These are phyloP conservation scores for Penicillium simplicissimum DNA, from an alignment of 495 filamentous ascomycete genomes.

Conservation along the genomic window DNA sequence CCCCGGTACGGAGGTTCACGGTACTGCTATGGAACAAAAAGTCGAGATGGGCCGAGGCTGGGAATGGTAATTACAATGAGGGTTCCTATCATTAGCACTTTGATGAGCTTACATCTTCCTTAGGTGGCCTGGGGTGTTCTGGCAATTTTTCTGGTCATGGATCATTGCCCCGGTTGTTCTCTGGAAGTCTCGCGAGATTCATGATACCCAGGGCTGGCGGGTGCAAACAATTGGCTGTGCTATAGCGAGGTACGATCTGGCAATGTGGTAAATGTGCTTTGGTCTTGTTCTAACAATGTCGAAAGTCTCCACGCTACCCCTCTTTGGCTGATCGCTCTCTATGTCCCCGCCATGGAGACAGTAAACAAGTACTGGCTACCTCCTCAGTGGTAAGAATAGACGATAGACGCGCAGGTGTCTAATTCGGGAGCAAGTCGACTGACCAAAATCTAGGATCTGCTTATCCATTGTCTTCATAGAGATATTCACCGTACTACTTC, in stretches of 20 bases:
- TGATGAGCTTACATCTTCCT: slow-evolving; percentile 14
- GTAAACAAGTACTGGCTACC: slow-evolving; percentile 57
- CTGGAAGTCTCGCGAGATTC: slow-evolving; percentile 51
- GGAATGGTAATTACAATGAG: slow-evolving; percentile 58
- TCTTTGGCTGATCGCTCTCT: slow-evolving; percentile 63
- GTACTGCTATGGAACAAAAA: slow-evolving; percentile 39
- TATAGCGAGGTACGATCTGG: slow-evolving; percentile 40
- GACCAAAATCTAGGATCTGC: slow-evolving; percentile 43
- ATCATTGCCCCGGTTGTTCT: slow-evolving; percentile 52
- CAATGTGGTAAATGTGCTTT: not conserved
- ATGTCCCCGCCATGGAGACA: slow-evolving; percentile 53
- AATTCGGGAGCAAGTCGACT: not conserved
- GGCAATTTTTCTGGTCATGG: slow-evolving; percentile 66
- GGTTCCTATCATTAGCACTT: too few species aligned
- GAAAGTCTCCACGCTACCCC: slow-evolving; percentile 58
- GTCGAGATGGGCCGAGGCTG: slow-evolving; percentile 52
- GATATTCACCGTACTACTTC: slow-evolving; percentile 54
- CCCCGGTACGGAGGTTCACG: slow-evolving; percentile 41
- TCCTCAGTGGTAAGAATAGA: slow-evolving; percentile 58
- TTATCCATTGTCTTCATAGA: slow-evolving; percentile 56
- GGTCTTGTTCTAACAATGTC: not conserved
- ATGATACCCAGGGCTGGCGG: slow-evolving; percentile 67
- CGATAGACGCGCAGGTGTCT: not conserved
- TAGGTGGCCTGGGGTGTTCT: slow-evolving; percentile 59
- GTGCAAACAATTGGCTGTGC: slow-evolving; percentile 62